Evolutionary conservation across 441 rosid species (phyloP).

Genomic region (Populus hybrid): DNA sequence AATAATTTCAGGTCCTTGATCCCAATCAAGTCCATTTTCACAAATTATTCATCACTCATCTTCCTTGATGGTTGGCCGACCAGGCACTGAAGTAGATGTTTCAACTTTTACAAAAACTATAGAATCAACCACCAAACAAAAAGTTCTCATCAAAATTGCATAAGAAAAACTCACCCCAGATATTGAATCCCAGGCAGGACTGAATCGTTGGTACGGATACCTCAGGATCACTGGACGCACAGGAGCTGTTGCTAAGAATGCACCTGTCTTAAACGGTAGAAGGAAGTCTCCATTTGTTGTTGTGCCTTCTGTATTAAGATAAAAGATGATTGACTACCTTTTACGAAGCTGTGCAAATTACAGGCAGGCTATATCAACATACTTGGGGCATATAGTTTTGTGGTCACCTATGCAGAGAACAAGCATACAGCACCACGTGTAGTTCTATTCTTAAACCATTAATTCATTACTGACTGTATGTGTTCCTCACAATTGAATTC

Average conservation of each 20-base stretch:
- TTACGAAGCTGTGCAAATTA: neutral
- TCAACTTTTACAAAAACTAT: neutral
- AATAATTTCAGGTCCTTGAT: neutral
- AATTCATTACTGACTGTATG: neutral
- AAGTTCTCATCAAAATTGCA: slow-evolving; percentile 4
- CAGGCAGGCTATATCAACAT: neutral
- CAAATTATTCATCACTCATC: neutral
- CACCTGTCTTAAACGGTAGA: slow-evolving; percentile 97
- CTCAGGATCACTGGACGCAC: slow-evolving; percentile 86
- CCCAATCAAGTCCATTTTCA: neutral
- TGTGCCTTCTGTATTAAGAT: slow-evolving; percentile 78
- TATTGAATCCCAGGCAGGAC: slow-evolving; percentile 96
- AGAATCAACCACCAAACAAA: neutral
- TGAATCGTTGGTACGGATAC: slow-evolving; percentile 84
- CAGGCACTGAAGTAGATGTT: neutral
- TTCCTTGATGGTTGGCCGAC: neutral
- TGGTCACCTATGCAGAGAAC: neutral
- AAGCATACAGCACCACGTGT: neutral
- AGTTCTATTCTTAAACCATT: neutral
- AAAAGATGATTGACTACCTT: slow-evolving; percentile 5
- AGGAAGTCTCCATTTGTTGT: slow-evolving; percentile 94
- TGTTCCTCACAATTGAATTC: neutral
- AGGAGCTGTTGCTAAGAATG: slow-evolving; percentile 84
- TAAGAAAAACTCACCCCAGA: slow-evolving; percentile 64
- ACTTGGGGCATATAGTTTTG: neutral